phyloP scores from a whole-genome alignment of 371 early-diverging fungal genomes.

The Lichtheimia ornata region DNA sequence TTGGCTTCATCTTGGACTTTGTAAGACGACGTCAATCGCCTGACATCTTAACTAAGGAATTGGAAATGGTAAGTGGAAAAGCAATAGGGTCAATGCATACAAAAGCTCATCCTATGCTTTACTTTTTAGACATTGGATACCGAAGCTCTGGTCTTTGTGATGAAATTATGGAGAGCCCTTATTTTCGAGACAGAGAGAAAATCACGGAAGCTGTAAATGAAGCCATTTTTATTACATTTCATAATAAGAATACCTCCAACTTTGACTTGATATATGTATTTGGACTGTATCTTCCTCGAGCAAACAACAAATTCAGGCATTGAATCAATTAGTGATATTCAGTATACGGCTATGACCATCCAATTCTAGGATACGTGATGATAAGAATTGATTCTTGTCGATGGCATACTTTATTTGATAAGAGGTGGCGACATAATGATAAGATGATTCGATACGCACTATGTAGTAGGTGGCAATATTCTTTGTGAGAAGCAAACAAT shows the following conservation, averaged over 20 bases:
- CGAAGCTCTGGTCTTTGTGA: constrained; percentile 79
- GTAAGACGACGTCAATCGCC: constrained; percentile 55
- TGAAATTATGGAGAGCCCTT: constrained; percentile 83
- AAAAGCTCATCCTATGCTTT: neutral
- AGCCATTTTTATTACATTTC: neutral
- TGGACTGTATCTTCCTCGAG: too few species aligned
- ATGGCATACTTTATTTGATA: too few species aligned
- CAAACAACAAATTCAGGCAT: too few species aligned
- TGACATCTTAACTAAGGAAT: constrained; percentile 63
- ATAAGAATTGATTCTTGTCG: too few species aligned
- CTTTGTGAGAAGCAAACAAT: too few species aligned
- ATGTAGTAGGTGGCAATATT: too few species aligned
- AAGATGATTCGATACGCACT: too few species aligned
- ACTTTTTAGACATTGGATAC: constrained; percentile 72
- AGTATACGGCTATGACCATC: too few species aligned
- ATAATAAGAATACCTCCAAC: neutral
- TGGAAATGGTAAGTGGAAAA: constrained; percentile 60
- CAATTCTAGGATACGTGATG: too few species aligned
- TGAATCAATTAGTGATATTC: too few species aligned
- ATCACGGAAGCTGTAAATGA: constrained; percentile 16
- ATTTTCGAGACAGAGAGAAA: constrained; percentile 84
- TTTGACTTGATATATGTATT: too few species aligned
- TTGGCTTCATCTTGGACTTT: constrained; percentile 69
- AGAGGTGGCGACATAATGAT: too few species aligned
- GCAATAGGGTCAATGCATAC: neutral